A percentile compares a stretch with the other conserved stretches of the same genome.
phyloP scores from a whole-genome alignment of 768 basidiomycete genomes.

The Termitomyces sp. region DNA sequence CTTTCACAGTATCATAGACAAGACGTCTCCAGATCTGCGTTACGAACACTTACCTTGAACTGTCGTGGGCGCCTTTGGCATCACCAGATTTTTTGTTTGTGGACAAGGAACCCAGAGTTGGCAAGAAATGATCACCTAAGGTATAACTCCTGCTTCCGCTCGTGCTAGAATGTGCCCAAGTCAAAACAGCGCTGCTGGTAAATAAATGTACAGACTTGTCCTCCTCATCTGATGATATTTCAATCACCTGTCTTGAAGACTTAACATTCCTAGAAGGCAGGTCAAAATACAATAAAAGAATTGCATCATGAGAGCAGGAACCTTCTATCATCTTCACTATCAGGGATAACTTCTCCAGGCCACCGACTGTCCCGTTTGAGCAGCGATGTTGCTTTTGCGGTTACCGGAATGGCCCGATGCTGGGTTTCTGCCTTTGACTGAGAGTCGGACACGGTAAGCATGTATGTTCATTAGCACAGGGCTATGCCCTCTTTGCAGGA shows the following conservation, averaged over 20 bases:
- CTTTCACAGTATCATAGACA: neutral
- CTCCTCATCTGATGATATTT: slow-evolving; percentile 48
- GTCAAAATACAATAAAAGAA: neutral
- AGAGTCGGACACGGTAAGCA: neutral
- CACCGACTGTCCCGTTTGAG: neutral
- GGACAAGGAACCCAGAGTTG: neutral
- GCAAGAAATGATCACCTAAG: neutral
- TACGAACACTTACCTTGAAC: neutral
- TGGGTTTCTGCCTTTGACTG: neutral
- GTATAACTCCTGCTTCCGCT: neutral
- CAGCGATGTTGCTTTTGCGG: neutral
- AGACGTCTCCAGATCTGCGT: neutral
- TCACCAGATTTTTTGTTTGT: neutral
- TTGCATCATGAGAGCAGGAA: neutral
- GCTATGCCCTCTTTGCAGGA: too few species aligned
- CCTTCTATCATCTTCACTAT: slow-evolving; percentile 44
- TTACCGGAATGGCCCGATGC: neutral
- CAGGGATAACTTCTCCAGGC: slow-evolving; percentile 31
- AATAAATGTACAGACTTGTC: slow-evolving; percentile 26
- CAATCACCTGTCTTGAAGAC: slow-evolving; percentile 33
- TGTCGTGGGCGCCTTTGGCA: neutral
- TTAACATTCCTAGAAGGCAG: neutral
- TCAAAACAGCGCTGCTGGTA: neutral
- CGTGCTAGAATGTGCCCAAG: neutral
- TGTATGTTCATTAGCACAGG: neutral